phyloP scores from a whole-genome alignment of 2,329 filamentous ascomycete species.

The Escovopsis sp. region DNA sequence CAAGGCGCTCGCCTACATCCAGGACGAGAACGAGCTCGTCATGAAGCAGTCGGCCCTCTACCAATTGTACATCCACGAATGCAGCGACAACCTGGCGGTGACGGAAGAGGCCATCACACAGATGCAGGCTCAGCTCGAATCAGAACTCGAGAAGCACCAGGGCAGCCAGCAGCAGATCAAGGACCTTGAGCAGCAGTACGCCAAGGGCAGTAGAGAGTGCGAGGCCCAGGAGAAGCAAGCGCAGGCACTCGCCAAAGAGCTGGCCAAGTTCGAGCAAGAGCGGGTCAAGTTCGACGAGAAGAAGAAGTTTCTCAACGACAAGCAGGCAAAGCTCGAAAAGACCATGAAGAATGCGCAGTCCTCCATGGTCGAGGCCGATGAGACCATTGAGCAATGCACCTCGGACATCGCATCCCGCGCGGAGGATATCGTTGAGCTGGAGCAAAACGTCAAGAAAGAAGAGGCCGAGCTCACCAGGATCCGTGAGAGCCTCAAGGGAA shows the following conservation, averaged over 20 bases:
- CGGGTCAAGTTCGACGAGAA: conserved; percentile 97
- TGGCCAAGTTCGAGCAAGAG: conserved; percentile 89
- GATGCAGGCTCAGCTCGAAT: conserved; percentile 73
- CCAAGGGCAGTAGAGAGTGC: conserved; percentile 67
- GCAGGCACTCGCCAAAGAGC: conserved; percentile 67
- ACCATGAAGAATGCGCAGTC: conserved; percentile 63
- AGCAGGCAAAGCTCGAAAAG: conserved; percentile 92
- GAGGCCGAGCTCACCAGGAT: conserved; percentile 73
- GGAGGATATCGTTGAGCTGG: conserved; percentile 60
- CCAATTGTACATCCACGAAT: conserved; percentile 80
- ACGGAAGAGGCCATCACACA: conserved; percentile 83
- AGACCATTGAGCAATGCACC: conserved; percentile 61
- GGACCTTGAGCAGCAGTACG: conserved; percentile 70
- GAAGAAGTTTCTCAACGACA: conserved; percentile 78
- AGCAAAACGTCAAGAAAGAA: conserved; percentile 60
- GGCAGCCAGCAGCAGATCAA: conserved; percentile 86
- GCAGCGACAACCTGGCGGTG: conserved; percentile 73
- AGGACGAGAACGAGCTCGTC: conserved; percentile 83
- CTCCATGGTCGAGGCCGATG: conserved; percentile 56
- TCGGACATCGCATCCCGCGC: conserved; percentile 65
- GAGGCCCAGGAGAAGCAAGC: conserved; percentile 70
- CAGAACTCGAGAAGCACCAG: conserved; percentile 80
- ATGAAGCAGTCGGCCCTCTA: conserved; percentile 85
- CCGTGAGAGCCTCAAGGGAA: conserved; percentile 77
- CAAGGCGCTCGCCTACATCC: conserved; percentile 74